phyloP scores from a whole-genome alignment of 78 protist species.

The Dictyostelium firmibasis region DNA sequence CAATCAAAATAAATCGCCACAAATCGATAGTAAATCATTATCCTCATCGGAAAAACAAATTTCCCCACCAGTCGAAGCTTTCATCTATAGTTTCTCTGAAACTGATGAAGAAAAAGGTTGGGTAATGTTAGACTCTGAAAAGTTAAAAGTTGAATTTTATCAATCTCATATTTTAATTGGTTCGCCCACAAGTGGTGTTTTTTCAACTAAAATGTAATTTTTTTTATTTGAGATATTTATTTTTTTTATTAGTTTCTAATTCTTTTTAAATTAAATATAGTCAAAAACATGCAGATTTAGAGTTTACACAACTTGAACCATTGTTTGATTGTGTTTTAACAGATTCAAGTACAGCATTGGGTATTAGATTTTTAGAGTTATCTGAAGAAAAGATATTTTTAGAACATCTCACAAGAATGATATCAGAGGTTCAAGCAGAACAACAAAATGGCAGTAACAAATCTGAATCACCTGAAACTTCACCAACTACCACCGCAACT shows the following conservation, averaged over 20 bases:
- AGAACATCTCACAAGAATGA: constrained; percentile 60
- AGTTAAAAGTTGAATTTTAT: constrained; percentile 36
- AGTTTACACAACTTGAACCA: constrained; percentile 79
- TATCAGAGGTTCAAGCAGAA: constrained; percentile 29
- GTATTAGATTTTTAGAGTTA: constrained; percentile 61
- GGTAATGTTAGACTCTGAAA: constrained; percentile 70
- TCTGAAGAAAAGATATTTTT: constrained; percentile 52
- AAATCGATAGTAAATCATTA: neutral
- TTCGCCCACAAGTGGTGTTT: neutral
- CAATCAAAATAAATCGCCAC: neutral
- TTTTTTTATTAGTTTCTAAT: neutral
- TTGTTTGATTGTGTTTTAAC: constrained; percentile 71
- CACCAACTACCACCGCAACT: neutral
- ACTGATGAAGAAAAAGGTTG: constrained; percentile 69
- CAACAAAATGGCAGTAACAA: neutral
- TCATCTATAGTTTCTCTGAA: constrained; percentile 64
- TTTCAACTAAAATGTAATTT: constrained; percentile 50
- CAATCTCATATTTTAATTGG: constrained; percentile 10
- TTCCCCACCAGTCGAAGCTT: constrained; percentile 25
- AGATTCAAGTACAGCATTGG: constrained; percentile 78
- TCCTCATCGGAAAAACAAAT: neutral
- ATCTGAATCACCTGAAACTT: neutral
- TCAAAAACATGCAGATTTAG: constrained; percentile 74
- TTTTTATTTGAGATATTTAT: neutral
- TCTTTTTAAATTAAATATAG: neutral